A percentile compares a stretch with the other conserved stretches of the same genome.
Evolutionary conservation across 225 moss, liverwort and hornwort genomes (phyloP).

Genomic region (Bryum argenteum): DNA sequence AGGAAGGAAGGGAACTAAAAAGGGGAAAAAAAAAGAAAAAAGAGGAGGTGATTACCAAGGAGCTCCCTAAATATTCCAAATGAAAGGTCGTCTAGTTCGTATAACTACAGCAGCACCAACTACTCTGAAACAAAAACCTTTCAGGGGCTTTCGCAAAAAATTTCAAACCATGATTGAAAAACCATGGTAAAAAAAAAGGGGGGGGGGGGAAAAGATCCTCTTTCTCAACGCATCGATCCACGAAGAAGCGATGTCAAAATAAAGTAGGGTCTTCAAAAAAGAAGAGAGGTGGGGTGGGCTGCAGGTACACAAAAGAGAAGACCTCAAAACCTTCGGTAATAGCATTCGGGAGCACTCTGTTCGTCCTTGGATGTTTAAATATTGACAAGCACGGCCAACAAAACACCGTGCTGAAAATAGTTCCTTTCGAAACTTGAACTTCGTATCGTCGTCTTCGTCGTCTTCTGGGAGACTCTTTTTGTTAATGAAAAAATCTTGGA

Average conservation of each 20-base stretch:
- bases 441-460: no score
- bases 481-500: neutral
- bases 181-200: no score
- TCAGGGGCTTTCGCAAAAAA: constrained; percentile 47
- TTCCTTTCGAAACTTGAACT: neutral
- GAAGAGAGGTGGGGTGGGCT: constrained; percentile 11
- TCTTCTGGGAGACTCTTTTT: no score
- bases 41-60: constrained; percentile 14
- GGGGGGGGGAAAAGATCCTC: no score
- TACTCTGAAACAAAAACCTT: constrained; percentile 52
- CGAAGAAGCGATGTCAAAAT: neutral
- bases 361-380: constrained; percentile 38
- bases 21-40: neutral
- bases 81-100: constrained; percentile 33
- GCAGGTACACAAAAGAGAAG: constrained; percentile 37
- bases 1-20: neutral
- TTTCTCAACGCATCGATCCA: neutral
- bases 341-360: neutral
- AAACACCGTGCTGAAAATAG: constrained; percentile 42
- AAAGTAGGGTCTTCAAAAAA: constrained; percentile 38
- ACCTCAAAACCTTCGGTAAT: constrained; percentile 42
- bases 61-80: constrained; percentile 12
- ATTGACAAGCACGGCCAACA: constrained; percentile 42
- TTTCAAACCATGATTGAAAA: neutral
- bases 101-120: constrained; percentile 44